Evolutionary conservation across 768 basidiomycete genomes (phyloP), one percentile per base, ranked within the genome.

Genomic region (Phaeotremella skinneri): DNA sequence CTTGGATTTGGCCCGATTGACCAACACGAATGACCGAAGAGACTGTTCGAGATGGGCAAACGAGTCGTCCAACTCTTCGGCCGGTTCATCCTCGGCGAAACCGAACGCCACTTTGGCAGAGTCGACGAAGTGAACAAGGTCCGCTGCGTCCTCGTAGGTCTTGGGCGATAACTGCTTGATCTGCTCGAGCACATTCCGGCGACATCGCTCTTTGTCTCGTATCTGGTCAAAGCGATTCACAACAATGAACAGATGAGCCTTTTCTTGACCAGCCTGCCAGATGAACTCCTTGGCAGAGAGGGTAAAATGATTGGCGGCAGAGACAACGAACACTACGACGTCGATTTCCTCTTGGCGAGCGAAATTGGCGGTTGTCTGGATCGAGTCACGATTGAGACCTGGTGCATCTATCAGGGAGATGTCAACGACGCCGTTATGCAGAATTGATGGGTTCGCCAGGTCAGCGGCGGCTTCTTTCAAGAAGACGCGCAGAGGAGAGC

Each of bases 381-480:
- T 70, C 59, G 86, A 90, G 78, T 99, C 96, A 48, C 91, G 86
- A 78, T 99, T 99, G 52, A 99, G 85, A 53, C 96, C 96, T 2
- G 96, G 96, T 0, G 93, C 94, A 67, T 99, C 96, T 75, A 98
- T 98, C 70, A 98, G 88, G 11, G 93, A 93, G 69, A 98, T 97
- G 75, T 96, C 90, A 70, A 96, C 91, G 54, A 96, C 86, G 59
- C 92, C 92, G 72, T 94, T 97, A 81, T 89, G 90, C 55, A 96
- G 82, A 34, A 96, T 85, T 2, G 93, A 93, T 70, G 88, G 85
- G 42, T 86, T 83, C 13, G 87, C 53, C 9, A 69, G 14, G 21
- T 67, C 61, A 3, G 85, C 82, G 53, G 88, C 85, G 31, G 84
- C 84, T 72, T 97, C 92, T 34, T 85, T 83, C 58, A 98, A 83